Evolutionary conservation across 441 rosid species (phyloP).

Genomic region (Adansonia rubrostipa): DNA sequence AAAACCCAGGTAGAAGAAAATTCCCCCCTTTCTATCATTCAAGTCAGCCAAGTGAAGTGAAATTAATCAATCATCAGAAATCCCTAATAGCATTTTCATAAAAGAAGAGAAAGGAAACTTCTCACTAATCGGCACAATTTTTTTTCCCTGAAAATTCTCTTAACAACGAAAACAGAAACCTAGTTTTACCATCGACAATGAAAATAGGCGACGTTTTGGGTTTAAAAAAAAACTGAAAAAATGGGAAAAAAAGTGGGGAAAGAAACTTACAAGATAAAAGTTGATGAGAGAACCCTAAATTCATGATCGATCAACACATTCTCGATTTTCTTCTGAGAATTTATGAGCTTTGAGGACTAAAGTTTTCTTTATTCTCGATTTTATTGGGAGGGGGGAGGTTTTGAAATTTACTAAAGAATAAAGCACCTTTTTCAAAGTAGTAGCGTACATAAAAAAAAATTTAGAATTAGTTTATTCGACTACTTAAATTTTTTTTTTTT

Average conservation of each 20-base stretch:
- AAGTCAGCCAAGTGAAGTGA: not conserved
- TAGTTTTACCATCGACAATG: too few relatives aligned
- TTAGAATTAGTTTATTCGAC: too few relatives aligned
- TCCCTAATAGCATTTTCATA: too few relatives aligned
- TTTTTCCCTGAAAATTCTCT: too few relatives aligned
- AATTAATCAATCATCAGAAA: not conserved
- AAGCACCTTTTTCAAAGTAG: too few relatives aligned
- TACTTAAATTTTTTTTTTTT: too few relatives aligned
- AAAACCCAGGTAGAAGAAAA: not conserved
- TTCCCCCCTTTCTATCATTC: not conserved
- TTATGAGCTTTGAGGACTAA: not conserved
- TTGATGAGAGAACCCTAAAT: conserved; percentile 33
- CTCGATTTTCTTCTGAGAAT: not conserved
- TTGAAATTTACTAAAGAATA: too few relatives aligned
- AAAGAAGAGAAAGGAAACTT: too few relatives aligned
- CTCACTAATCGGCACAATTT: too few relatives aligned
- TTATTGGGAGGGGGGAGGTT: not conserved
- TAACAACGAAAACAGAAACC: too few relatives aligned
- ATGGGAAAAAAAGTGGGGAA: not conserved
- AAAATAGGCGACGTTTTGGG: too few relatives aligned
- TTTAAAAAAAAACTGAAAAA: not conserved
- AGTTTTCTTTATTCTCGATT: not conserved
- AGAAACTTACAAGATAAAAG: conserved; percentile 50
- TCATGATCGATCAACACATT: conserved; percentile 40
- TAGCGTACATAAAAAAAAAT: too few relatives aligned